Base-by-base conservation (phyloP, 2,329 filamentous ascomycete species). In the Orbilia ellipsospora region DNA sequence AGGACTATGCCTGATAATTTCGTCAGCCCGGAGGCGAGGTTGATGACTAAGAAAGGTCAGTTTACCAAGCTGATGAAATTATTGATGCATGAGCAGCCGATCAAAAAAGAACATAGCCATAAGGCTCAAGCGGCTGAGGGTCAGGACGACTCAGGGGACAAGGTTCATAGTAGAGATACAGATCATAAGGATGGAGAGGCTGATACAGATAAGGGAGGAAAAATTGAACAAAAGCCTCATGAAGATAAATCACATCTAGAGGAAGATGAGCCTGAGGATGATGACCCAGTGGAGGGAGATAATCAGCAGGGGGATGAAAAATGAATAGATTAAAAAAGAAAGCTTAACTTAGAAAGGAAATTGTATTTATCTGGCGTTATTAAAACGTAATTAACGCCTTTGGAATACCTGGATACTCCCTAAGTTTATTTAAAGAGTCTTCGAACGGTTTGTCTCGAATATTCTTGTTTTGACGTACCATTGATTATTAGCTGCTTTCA, bases 21-120 rank as follows among this genome's bases (percentile, higher is more conserved):
- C 79, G 84, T 85, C 18, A 85, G 84, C 77, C 84, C 83, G 0
- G 82, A 81, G 44, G 84, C 84, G 26, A 83, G 84, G 79, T 81
- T 85, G 76, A 83, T 85, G 83, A 83, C 84, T 56, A 67, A 70
- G 8, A 80, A 84, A 65, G 84, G 83, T 2, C 79, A 79, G 18
- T 84, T 84, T 59, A 85, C 81, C 7, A 72, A 78, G 4, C 78
- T 82, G 75, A 80, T 81, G 80, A 56, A 77, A n/a, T 77, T 77
- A 65, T 78, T 79, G 50, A 79, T 80, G 78, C 52, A 69, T 56
- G 72, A 80, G 23, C 57, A 61, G 26, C 57, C 57, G 4, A 61
- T 61, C 57, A 61, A 42, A 5, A 61, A 61, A 20, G 57, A 40
- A 28, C 57, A 61, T 42, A 48, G 18, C 18, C 31, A 61, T 1